phyloP scores from a whole-genome alignment of 139 green algal genomes.

The Marvania coccoides region DNA sequence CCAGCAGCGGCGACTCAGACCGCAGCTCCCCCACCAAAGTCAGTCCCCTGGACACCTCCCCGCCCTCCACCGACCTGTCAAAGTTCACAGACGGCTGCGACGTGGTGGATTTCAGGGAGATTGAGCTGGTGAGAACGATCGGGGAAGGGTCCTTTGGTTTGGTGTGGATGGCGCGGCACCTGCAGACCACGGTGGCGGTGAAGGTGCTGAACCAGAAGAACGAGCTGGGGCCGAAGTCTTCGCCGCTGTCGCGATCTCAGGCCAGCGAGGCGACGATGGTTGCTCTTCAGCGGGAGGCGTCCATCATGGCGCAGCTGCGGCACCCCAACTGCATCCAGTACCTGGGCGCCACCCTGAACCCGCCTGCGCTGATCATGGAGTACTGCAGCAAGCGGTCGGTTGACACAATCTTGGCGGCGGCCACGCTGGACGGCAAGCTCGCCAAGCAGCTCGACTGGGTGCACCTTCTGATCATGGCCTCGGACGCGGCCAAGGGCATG shows the following conservation, averaged over 20 bases:
- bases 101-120: slow-evolving; percentile 16
- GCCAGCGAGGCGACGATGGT: background rate
- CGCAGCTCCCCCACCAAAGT: background rate
- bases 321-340: slow-evolving; percentile 54
- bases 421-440: background rate
- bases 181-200: slow-evolving; percentile 20
- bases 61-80: slow-evolving; percentile 10
- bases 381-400: slow-evolving; percentile 43
- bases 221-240: background rate
- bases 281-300: slow-evolving; percentile 19
- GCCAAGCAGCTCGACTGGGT: slow-evolving; percentile 32
- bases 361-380: slow-evolving; percentile 37
- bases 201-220: slow-evolving; percentile 11
- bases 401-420: slow-evolving; percentile 29
- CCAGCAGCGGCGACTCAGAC: background rate
- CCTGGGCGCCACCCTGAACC: slow-evolving; percentile 40
- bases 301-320: slow-evolving; percentile 38
- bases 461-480: slow-evolving; percentile 36
- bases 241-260: background rate
- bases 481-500: slow-evolving; percentile 46
- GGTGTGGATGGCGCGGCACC: slow-evolving; percentile 23
- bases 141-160: slow-evolving; percentile 30
- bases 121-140: slow-evolving; percentile 15
- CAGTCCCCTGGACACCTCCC: background rate
- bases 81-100: slow-evolving; percentile 4